Evolutionary conservation across 2,329 filamentous ascomycete species (phyloP).

Genomic region (Spiromastix sp.): DNA sequence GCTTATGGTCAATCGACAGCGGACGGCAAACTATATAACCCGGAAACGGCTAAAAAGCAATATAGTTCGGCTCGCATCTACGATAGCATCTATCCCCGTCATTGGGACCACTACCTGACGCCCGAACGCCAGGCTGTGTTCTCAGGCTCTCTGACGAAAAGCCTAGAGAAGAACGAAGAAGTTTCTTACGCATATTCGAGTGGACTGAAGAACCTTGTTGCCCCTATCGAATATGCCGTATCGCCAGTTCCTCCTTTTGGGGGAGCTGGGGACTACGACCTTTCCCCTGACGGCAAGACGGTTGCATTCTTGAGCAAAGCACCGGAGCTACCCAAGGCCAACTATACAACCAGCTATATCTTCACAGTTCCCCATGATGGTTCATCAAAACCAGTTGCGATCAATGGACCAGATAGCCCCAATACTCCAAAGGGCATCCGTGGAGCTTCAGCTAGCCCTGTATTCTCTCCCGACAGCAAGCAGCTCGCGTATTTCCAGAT

Average conservation of each 20-base stretch:
- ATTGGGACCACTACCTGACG: constrained; percentile 71
- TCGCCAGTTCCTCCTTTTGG: constrained; percentile 55
- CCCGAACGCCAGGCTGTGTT: constrained; percentile 63
- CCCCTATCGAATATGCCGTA: constrained; percentile 34
- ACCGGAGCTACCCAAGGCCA: constrained; percentile 31
- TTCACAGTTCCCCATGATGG: constrained; percentile 59
- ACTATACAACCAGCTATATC: constrained; percentile 72
- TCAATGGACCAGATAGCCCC: constrained; percentile 29
- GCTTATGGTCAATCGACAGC: constrained; percentile 53
- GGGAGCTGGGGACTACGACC: constrained; percentile 69
- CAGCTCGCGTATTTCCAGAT: constrained; percentile 70
- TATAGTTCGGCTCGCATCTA: constrained; percentile 61
- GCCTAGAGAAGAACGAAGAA: constrained; percentile 25
- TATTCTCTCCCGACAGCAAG: constrained; percentile 63
- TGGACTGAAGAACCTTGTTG: constrained; percentile 42
- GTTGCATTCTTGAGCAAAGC: constrained; percentile 35
- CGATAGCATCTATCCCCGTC: constrained; percentile 63
- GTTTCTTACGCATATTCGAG: constrained; percentile 37
- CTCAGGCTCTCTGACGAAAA: constrained; percentile 50
- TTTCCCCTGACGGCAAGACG: constrained; percentile 30
- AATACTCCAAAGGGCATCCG: constrained; percentile 41
- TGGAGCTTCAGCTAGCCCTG: constrained; percentile 53
- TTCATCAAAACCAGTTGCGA: constrained; percentile 42
- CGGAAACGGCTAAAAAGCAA: constrained; percentile 48
- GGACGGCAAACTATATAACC: constrained; percentile 59